Conservation (phyloP, 2,329 filamentous ascomycete species). For the Macrophomina phaseolina region DNA sequence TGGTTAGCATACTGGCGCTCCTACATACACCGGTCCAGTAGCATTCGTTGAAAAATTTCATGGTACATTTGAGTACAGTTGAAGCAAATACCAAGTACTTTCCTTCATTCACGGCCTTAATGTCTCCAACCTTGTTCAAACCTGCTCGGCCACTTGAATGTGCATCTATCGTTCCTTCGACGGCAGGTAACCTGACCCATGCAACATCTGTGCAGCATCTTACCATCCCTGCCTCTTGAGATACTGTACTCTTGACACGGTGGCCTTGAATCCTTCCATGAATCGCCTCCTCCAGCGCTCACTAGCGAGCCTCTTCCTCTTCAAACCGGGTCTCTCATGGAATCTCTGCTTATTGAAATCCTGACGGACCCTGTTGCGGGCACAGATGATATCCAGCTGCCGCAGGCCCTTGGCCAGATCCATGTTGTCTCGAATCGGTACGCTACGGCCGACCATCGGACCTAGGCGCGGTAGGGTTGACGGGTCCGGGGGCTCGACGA, state of each 20-base stretch:
- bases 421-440: constrained; percentile 34
- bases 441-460: constrained; percentile 41
- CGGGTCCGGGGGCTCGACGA: constrained; percentile 20
- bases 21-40: neutral
- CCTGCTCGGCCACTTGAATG: neutral
- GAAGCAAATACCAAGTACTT: neutral
- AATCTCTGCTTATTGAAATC: constrained; percentile 68
- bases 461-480: constrained; percentile 37
- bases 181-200: neutral
- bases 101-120: neutral
- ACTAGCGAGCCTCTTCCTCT: constrained; percentile 75
- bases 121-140: neutral
- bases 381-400: constrained; percentile 49
- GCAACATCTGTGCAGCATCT: neutral
- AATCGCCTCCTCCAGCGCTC: constrained; percentile 74
- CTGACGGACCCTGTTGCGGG: constrained; percentile 62
- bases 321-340: constrained; percentile 77
- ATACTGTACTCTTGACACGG: constrained; percentile 68
- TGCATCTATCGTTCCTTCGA: neutral
- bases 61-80: constrained; percentile 18
- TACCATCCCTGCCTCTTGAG: constrained; percentile 82
- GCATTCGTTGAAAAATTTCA: constrained; percentile 3
- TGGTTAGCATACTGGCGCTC: neutral
- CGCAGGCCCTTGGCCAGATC: constrained; percentile 53
- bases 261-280: constrained; percentile 69